A percentile compares a stretch with the other conserved stretches of the same genome.
Evolutionary conservation across 257 asterid species (phyloP).

Genomic region (Nicotiana tomentosiformis): DNA sequence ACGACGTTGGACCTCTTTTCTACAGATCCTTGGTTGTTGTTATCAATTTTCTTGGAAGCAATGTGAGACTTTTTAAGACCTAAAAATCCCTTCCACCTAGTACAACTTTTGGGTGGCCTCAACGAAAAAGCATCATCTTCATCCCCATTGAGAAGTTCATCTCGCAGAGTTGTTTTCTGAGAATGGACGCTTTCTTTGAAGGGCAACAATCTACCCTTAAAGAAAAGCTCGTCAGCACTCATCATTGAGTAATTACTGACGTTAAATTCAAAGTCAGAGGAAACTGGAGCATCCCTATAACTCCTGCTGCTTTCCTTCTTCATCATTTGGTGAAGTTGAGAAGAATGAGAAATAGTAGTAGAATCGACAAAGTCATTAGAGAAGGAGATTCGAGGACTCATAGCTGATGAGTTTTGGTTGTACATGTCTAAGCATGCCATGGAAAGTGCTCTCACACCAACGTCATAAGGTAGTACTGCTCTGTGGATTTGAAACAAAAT

Average conservation of each 20-base stretch:
- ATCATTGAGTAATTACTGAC: constrained; percentile 71
- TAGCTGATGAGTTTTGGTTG: constrained; percentile 34
- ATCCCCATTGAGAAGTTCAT: constrained; percentile 48
- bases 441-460: neutral
- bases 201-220: constrained; percentile 66
- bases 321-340: constrained; percentile 19
- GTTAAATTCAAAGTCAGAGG: constrained; percentile 83
- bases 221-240: constrained; percentile 85
- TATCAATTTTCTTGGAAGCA: constrained; percentile 62
- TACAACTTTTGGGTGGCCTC: constrained; percentile 79
- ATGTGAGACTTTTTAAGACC: constrained; percentile 73
- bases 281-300: constrained; percentile 72
- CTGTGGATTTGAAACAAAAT: neutral
- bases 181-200: constrained; percentile 35
- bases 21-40: constrained; percentile 21
- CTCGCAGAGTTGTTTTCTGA: constrained; percentile 56
- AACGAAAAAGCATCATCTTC: constrained; percentile 26
- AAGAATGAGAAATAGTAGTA: neutral
- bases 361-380: constrained; percentile 75
- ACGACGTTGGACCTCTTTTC: neutral
- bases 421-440: constrained; percentile 73
- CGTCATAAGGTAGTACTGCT: neutral
- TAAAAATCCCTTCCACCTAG: constrained; percentile 78
- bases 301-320: constrained; percentile 3
- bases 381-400: constrained; percentile 89